phyloP scores from a whole-genome alignment of 108 stramenopile species.

The Nitzschia sp. region DNA sequence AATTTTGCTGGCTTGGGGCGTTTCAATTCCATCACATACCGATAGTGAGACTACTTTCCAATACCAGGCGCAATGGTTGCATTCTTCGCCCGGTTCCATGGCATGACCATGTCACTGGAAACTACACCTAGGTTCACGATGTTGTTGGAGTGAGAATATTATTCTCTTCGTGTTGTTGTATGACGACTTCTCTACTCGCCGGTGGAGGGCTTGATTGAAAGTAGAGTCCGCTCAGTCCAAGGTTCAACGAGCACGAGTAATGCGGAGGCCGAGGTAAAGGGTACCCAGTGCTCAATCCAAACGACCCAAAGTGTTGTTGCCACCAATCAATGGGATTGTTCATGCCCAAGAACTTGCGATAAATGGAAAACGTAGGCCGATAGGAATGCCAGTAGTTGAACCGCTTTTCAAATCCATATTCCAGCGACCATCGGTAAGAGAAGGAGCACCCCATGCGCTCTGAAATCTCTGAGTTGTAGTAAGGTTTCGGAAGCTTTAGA shows the following conservation, averaged over 20 bases:
- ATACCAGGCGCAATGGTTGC: no score
- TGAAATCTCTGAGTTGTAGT: slow-evolving; percentile 51
- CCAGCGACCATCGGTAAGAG: slow-evolving; percentile 54
- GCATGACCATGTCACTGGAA: no score
- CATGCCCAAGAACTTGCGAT: slow-evolving; percentile 30
- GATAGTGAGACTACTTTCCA: no score
- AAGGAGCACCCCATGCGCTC: slow-evolving; percentile 65
- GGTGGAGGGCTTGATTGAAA: slow-evolving; percentile 1
- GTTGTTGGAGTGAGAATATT: neutral
- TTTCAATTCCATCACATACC: no score
- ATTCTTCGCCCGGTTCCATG: no score
- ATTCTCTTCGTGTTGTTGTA: neutral
- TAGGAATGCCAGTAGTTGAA: slow-evolving; percentile 59
- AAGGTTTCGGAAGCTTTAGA: slow-evolving; percentile 36
- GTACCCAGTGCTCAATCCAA: slow-evolving; percentile 50
- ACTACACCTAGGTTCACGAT: no score
- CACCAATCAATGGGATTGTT: slow-evolving; percentile 20
- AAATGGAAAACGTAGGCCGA: slow-evolving; percentile 55
- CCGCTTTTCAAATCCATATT: slow-evolving; percentile 60
- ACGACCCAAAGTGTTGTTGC: slow-evolving; percentile 44
- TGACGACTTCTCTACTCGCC: neutral
- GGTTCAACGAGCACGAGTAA: slow-evolving; percentile 48
- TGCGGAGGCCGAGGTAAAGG: slow-evolving; percentile 61
- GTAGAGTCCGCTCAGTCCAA: slow-evolving; percentile 71
- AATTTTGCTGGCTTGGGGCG: no score